Evolutionary conservation across 495 filamentous ascomycete genomes (phyloP).

Genomic region (Talaromyces wortmannii): DNA sequence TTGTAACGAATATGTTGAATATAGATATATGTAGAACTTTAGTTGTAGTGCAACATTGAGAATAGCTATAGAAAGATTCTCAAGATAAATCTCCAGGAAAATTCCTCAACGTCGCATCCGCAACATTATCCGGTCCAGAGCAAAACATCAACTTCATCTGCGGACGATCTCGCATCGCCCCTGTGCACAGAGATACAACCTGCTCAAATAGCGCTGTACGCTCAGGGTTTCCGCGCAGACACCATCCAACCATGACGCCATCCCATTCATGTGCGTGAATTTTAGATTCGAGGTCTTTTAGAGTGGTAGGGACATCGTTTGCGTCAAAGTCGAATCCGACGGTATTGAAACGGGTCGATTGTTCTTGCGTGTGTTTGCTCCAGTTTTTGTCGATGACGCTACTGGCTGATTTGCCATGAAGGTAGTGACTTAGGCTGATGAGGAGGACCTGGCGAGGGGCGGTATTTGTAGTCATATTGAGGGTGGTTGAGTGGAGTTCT

Average conservation of each 20-base stretch:
- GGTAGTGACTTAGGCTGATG: background rate
- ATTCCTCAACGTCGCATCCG: background rate
- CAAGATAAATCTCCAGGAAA: no score
- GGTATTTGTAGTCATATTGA: background rate
- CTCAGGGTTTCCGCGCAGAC: background rate
- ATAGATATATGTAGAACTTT: no score
- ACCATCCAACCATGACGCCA: background rate
- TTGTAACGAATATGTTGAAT: no score
- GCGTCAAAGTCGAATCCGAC: background rate
- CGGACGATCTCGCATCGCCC: background rate
- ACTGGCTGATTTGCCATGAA: background rate
- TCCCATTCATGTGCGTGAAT: background rate
- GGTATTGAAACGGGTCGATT: background rate
- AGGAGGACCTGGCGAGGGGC: background rate
- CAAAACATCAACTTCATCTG: constrained; percentile 1
- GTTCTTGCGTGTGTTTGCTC: background rate
- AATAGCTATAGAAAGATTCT: no score
- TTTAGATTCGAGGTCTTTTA: background rate
- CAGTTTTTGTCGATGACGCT: background rate
- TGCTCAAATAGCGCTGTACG: background rate
- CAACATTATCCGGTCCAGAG: background rate
- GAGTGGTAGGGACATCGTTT: background rate
- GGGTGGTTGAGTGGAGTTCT: background rate
- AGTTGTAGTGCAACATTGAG: no score
- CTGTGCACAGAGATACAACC: background rate